phyloP scores from a whole-genome alignment of 2,329 filamentous ascomycete species.

The Fusarium mangiferae region DNA sequence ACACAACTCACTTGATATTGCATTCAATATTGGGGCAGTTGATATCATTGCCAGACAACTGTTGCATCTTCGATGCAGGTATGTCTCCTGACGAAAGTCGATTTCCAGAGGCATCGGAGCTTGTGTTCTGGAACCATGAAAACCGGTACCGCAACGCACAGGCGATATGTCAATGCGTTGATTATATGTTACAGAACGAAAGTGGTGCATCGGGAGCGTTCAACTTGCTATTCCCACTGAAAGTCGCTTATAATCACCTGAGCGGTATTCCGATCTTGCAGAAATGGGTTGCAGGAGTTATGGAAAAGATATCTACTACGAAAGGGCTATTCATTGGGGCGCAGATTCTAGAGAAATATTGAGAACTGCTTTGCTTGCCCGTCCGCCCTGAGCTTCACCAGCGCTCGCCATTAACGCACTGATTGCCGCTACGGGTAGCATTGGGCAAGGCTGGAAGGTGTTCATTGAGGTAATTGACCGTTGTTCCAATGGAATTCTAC shows the following conservation, averaged over 20 bases:
- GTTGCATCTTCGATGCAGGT: neutral
- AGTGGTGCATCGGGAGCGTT: neutral
- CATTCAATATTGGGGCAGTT: neutral
- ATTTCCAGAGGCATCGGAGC: neutral
- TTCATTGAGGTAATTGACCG: no score
- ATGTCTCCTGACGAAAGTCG: neutral
- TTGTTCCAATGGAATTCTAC: accelerated
- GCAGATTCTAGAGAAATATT: neutral
- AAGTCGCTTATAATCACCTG: neutral
- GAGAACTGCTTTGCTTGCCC: neutral
- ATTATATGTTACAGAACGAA: neutral
- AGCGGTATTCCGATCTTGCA: neutral
- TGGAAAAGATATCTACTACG: neutral
- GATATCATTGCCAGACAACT: neutral
- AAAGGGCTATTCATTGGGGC: neutral
- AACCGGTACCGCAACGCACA: neutral
- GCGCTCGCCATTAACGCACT: neutral
- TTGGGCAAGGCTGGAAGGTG: neutral
- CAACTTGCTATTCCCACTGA: neutral
- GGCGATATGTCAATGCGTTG: neutral
- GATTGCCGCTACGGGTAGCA: neutral
- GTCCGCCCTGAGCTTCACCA: neutral
- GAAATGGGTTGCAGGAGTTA: neutral
- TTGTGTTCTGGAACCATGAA: neutral
- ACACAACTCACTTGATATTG: neutral